These are phyloP conservation scores for Oldenlandia corymbosa DNA, from an alignment of 257 asterid species.

Conservation along the genomic window DNA sequence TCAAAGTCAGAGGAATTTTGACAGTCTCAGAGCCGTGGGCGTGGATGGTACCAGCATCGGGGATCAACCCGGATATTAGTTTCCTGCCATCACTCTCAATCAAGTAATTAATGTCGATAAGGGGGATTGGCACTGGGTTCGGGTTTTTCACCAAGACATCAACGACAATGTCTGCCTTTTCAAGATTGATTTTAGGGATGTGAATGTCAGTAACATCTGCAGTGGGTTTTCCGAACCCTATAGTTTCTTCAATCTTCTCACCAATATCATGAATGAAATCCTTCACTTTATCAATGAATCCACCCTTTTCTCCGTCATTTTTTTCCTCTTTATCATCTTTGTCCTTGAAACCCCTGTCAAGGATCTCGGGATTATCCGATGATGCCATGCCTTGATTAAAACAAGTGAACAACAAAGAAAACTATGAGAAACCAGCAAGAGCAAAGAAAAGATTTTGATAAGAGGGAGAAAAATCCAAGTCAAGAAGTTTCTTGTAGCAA, in stretches of 20 bases:
- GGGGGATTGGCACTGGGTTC: slow-evolving; percentile 90
- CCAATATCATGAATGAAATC: slow-evolving; percentile 81
- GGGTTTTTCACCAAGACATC: slow-evolving; percentile 78
- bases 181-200: slow-evolving; percentile 67
- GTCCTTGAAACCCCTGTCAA: slow-evolving; percentile 45
- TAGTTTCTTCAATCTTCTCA: slow-evolving; percentile 85
- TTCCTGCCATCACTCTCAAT: slow-evolving; percentile 85
- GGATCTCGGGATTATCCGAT: slow-evolving; percentile 40
- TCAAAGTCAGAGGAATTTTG: slow-evolving; percentile 54
- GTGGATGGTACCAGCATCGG: slow-evolving; percentile 90
- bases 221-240: slow-evolving; percentile 90
- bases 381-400: slow-evolving; percentile 67
- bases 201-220: slow-evolving; percentile 82
- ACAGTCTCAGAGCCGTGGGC: slow-evolving; percentile 88
- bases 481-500: too few relatives aligned
- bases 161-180: slow-evolving; percentile 69
- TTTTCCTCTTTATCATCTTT: slow-evolving; percentile 47
- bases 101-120: slow-evolving; percentile 72
- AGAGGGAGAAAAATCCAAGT: too few relatives aligned
- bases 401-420: too few relatives aligned
- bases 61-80: slow-evolving; percentile 81
- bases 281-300: slow-evolving; percentile 75
- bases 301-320: slow-evolving; percentile 60
- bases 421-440: too few relatives aligned
- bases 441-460: too few relatives aligned